These are phyloP conservation scores for Trapa incisa DNA, from an alignment of 345 rosid genomes.

Conservation along the genomic window DNA sequence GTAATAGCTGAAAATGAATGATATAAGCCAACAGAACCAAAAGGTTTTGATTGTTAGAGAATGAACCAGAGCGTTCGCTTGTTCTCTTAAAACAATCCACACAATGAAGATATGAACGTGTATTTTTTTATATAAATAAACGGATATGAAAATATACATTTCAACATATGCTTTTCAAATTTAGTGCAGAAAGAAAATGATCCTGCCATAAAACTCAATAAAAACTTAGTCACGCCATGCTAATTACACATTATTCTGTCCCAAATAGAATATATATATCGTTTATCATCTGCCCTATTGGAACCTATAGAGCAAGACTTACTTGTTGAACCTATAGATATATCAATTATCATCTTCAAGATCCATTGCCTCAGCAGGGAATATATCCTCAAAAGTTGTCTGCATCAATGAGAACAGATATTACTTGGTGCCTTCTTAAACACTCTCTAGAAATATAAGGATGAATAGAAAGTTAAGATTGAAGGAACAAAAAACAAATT, in stretches of 20 bases:
- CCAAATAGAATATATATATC: no score
- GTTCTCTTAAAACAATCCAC: no score
- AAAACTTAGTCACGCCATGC: background rate
- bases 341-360: slow-evolving; percentile 40
- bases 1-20: background rate
- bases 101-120: background rate
- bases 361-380: slow-evolving; percentile 88
- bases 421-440: background rate
- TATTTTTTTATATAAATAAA: no score
- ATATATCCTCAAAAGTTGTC: slow-evolving; percentile 96
- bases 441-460: background rate
- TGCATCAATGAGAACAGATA: slow-evolving; percentile 13
- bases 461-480: background rate
- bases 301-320: slow-evolving; percentile 9
- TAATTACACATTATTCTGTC: background rate
- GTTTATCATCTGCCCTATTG: background rate
- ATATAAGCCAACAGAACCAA: background rate
- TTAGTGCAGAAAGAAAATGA: no score
- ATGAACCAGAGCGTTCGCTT: no score
- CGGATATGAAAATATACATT: background rate
- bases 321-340: slow-evolving; percentile 75
- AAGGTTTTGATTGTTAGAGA: background rate
- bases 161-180: background rate
- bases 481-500: background rate
- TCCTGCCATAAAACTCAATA: background rate